Evolutionary conservation across 2,329 filamentous ascomycete species (phyloP).

Genomic region (Boeremia exigua): DNA sequence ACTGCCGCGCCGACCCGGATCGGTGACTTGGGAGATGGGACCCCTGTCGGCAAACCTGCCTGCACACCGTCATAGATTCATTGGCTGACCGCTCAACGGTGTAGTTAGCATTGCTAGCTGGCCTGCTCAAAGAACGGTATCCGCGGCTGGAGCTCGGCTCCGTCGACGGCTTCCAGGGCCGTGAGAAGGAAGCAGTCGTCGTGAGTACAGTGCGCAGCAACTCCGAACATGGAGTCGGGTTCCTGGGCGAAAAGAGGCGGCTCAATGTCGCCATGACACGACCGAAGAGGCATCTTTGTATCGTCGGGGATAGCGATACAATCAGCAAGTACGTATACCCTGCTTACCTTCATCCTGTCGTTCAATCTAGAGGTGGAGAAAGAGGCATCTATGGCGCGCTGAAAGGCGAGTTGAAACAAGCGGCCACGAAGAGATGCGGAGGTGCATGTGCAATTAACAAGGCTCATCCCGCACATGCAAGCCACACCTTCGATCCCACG

Average conservation of each 20-base stretch:
- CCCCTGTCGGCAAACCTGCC: neutral
- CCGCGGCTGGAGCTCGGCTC: conserved; percentile 92
- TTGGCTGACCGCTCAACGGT: conserved; percentile 15
- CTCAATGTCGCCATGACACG: conserved; percentile 98
- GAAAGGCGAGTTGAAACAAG: conserved; percentile 8
- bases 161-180: conserved; percentile 95
- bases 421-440: conserved; percentile 5
- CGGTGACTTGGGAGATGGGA: conserved; percentile 9
- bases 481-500: conserved; percentile 5
- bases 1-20: conserved; percentile 12
- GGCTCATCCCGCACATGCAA: conserved; percentile 13
- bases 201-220: conserved; percentile 96
- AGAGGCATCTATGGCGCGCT: conserved; percentile 10
- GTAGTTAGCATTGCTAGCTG: conserved; percentile 76
- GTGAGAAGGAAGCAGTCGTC: conserved; percentile 94
- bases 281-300: conserved; percentile 84
- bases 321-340: conserved; percentile 74
- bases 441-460: conserved; percentile 1
- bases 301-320: conserved; percentile 94
- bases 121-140: conserved; percentile 77
- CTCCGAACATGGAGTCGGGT: conserved; percentile 83
- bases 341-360: neutral
- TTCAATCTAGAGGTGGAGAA: neutral
- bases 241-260: conserved; percentile 87
- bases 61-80: too few relatives aligned